Conservation (phyloP, 768 basidiomycete genomes). For the Hericium alpestre region DNA sequence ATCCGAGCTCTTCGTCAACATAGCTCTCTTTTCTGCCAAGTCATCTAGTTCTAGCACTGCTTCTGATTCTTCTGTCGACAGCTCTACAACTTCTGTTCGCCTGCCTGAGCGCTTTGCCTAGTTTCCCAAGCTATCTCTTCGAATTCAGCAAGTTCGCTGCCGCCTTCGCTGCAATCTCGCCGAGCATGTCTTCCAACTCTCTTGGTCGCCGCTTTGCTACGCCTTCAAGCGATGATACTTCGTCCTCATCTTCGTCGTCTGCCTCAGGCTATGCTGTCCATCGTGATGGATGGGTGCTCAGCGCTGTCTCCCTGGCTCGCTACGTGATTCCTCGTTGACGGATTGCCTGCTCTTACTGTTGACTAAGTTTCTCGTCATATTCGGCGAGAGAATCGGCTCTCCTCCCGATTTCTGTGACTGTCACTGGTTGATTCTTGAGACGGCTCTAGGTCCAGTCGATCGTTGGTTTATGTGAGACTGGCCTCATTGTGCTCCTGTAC, state of each 20-base stretch:
- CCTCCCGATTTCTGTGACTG: too few relatives aligned
- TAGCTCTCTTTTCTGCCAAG: too few relatives aligned
- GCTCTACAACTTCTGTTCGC: not conserved
- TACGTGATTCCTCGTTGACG: too few relatives aligned
- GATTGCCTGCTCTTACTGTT: too few relatives aligned
- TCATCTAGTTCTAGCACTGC: not conserved
- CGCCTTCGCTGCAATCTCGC: not conserved
- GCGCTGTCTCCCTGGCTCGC: too few relatives aligned
- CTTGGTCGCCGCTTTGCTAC: not conserved
- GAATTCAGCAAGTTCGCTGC: not conserved
- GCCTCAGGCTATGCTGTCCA: not conserved
- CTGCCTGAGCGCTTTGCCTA: not conserved
- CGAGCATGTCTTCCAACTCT: not conserved
- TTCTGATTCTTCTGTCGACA: not conserved
- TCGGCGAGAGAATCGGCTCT: too few relatives aligned
- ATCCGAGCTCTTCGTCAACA: not conserved
- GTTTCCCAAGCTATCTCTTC: not conserved
- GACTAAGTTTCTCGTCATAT: too few relatives aligned
- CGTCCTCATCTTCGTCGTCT: not conserved
- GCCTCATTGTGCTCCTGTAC: too few relatives aligned
- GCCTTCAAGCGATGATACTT: not conserved
- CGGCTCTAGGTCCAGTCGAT: too few relatives aligned
- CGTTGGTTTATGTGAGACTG: too few relatives aligned
- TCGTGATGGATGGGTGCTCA: too few relatives aligned
- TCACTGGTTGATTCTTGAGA: too few relatives aligned